Evolutionary conservation across 2,329 filamentous ascomycete species (phyloP), one percentile per base, ranked within the genome.

Genomic region (Tolypocladium amazonense): DNA sequence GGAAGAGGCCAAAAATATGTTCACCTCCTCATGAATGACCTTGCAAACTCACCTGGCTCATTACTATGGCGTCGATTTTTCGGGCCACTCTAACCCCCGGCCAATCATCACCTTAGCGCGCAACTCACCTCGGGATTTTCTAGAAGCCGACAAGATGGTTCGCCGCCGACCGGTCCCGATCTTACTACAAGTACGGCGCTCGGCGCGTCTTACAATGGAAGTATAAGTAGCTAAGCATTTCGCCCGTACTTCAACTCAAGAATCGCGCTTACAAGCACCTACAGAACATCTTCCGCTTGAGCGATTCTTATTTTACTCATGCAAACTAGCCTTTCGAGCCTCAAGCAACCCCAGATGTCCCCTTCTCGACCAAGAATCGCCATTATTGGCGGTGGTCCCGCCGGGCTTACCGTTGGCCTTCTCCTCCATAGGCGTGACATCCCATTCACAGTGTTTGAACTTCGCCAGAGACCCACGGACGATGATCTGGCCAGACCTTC

Each of bases 321-420:
- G n/a, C 12, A 27, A 15, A 25, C 23, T 27, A 2, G 8, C 23
- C 2, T 20, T 30, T 50, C 25, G 1, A 18, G 3, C 3, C 18
- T 5, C 12, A n/a, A 52, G 11, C 15, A 0, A 86, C 20, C 50
- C 37, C 4, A 33, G 4, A 58, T 58, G 57, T 25, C 37, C 15
- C 11, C 39, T 2, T 35, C 33, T 23, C 38, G 12, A 18, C 30
- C 55, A 4, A 60, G 61, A 38, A 77, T 79, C 35, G 77, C 76
- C 56, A 78, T 80, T 50, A 62, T 79, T 30, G 78, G 77, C 58
- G 76, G 67, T 15, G 77, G 78, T 18, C 77, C 77, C 0, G 70
- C 70, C 1, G 80, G 79, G 30, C 72, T 83, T 0, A 77, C 77
- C 0, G 71, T 82, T 2, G 78, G 71, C 30, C 69, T 71, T 37